Conservation (phyloP, 192 early-diverging fungal species). For the Dissophora globulifera region DNA sequence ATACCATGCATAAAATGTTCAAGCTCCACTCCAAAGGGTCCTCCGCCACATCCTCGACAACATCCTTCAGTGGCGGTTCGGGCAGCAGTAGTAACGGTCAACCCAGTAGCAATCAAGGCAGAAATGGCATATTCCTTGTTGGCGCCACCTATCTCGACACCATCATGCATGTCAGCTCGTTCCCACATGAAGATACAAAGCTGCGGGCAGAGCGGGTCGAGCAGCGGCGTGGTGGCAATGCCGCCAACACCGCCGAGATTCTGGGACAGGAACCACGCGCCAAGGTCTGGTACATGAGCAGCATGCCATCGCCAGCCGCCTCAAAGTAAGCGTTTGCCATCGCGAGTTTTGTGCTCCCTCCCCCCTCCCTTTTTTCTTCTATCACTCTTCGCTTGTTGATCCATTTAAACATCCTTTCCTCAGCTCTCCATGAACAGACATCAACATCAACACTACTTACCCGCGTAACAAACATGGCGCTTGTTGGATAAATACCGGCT, state of each 20-base stretch:
- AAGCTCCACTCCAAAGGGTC: constrained; percentile 15
- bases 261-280: constrained; percentile 61
- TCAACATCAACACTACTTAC: no score
- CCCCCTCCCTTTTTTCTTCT: no score
- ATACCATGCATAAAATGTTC: constrained; percentile 44
- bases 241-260: constrained; percentile 66
- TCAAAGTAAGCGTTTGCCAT: constrained; percentile 62
- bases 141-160: constrained; percentile 72
- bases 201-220: constrained; percentile 65
- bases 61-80: constrained; percentile 19
- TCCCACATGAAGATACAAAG: constrained; percentile 71
- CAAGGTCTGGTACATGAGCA: constrained; percentile 61
- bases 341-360: no score
- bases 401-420: no score
- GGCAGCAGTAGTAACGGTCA: background rate
- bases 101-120: constrained; percentile 11
- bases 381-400: no score
- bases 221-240: constrained; percentile 73
- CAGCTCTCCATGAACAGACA: no score
- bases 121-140: constrained; percentile 51
- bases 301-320: constrained; percentile 56
- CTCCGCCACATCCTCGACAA: constrained; percentile 23
- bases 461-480: no score
- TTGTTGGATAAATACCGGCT: background rate
- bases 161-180: constrained; percentile 68